Evolutionary conservation across 208 protist species (phyloP).

Genomic region (Naegleria fowleri): DNA sequence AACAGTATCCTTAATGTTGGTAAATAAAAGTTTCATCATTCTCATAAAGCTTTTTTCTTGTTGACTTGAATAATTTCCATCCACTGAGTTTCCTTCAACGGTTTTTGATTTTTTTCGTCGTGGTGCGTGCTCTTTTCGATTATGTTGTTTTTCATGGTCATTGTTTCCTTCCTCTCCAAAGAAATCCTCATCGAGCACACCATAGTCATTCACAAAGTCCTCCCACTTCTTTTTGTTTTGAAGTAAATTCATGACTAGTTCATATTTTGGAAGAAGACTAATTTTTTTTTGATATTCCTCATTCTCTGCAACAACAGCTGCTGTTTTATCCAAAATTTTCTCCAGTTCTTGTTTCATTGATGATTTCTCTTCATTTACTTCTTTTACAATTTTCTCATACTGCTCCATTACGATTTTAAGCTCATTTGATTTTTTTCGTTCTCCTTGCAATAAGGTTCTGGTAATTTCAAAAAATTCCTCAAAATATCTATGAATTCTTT

Average conservation of each 20-base stretch:
- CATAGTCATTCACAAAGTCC: background rate
- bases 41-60: background rate
- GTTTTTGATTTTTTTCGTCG: background rate
- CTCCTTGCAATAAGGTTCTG: background rate
- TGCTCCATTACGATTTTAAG: background rate
- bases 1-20: background rate
- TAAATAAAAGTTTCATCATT: background rate
- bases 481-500: background rate
- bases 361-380: background rate
- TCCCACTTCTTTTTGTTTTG: conserved; percentile 21
- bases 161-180: background rate
- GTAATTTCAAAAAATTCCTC: background rate
- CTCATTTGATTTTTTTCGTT: conserved; percentile 6
- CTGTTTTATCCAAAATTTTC: background rate
- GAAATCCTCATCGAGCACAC: background rate
- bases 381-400: background rate
- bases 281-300: background rate
- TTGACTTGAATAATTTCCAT: background rate
- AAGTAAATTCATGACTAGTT: background rate
- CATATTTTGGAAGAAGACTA: background rate
- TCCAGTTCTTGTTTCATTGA: background rate
- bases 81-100: background rate
- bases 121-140: background rate
- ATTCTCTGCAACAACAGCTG: background rate
- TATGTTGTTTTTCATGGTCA: background rate